Evolutionary conservation across 371 early-diverging fungal species (phyloP).

Genomic region (Batrachochytrium dendrobatidis): DNA sequence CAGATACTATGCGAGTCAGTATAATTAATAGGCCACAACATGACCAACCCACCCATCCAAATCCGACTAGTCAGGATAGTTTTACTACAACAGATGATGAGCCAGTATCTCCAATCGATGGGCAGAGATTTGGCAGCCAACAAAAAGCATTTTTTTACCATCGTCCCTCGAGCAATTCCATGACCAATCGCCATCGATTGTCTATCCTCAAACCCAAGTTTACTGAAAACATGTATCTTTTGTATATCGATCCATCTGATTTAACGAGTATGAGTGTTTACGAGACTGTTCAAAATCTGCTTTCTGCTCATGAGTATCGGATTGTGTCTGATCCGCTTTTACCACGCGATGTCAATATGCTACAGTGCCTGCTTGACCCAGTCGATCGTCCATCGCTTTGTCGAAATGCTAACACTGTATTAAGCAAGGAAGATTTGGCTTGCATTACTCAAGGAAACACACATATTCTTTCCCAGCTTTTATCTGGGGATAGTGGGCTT

Average conservation of each 20-base stretch:
- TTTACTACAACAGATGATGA: too few species aligned
- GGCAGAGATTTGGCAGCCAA: too few species aligned
- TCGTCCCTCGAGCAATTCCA: too few species aligned
- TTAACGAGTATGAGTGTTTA: background rate
- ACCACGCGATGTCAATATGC: conserved; percentile 1
- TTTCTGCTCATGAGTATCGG: background rate
- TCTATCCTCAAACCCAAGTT: too few species aligned
- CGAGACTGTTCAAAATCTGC: background rate
- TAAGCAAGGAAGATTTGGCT: background rate
- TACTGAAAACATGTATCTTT: background rate
- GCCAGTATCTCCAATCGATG: too few species aligned
- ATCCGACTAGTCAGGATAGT: too few species aligned
- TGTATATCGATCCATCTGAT: background rate
- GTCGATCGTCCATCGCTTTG: background rate
- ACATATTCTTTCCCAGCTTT: background rate
- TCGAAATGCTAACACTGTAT: background rate
- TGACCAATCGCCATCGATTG: too few species aligned
- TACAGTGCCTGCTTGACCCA: background rate
- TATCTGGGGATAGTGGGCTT: background rate
- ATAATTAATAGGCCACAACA: too few species aligned
- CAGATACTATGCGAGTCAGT: too few species aligned
- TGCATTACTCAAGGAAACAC: background rate
- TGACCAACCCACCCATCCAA: too few species aligned
- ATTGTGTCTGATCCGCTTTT: background rate
- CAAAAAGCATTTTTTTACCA: too few species aligned